Base-by-base conservation (phyloP, 257 asterid genomes). In the Sherardia arvensis region DNA sequence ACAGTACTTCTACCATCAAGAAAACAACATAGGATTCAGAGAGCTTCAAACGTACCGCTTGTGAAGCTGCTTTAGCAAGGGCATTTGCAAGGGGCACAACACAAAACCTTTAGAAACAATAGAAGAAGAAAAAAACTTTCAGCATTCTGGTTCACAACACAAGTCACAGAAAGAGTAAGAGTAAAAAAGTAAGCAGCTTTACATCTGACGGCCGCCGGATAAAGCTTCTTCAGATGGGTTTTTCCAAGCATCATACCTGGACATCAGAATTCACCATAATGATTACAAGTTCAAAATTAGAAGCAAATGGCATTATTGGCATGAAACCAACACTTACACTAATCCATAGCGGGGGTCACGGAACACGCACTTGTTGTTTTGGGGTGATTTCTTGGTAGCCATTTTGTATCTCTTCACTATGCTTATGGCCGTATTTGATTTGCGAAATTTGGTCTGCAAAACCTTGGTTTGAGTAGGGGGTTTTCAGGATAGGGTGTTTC, bases 231-330 rank as follows among this genome's bases (percentile, higher is more conserved):
- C 72, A 45, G 61, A 59, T 30, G 72, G 72, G 53, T 59, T 59
- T 49, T 59, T 68, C 72, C 72, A 68, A 45, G 14, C 72, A 68
- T 68, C 72, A 14, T 59, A 43, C 40, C 72, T 68, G 68, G n/a
- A 22, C 47, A 59, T n/a, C 10, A 32, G 32, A 59, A n/a, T 32
- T 32, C 7, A 26, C 62, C 40, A 11, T 5, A 25, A 1, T 27
- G n/a, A 18, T 27, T 3, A 22, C 5, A 47, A 47, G 53, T 1
- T 20, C 8, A n/a, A 18, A 49, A n/a, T n/a, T n/a, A 18, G 4
- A 58, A 32, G 26, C 47, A 17, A 20, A 1, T 14, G 26, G 4
- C 3, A 43, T 12, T 43, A 12, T 15, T 43, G n/a, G 20, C 4
- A 43, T 10, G 51, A 43, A 17, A 43, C 51, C 11, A 27, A 56